These are phyloP conservation scores for Daldinia childiae DNA, from an alignment of 495 filamentous ascomycete species.

Conservation along the genomic window DNA sequence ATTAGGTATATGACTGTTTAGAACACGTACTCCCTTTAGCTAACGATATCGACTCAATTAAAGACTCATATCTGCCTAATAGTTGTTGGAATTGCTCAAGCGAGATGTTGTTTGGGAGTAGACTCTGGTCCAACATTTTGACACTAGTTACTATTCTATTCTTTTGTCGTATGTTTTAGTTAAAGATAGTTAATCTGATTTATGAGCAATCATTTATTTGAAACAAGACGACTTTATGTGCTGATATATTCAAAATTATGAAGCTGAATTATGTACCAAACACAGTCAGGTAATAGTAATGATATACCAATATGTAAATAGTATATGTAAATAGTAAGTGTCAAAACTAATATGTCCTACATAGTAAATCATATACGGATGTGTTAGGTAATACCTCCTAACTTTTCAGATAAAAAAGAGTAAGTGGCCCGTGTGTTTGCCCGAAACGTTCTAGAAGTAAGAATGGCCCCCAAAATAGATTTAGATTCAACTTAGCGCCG, in stretches of 20 bases:
- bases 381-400: background rate
- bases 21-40: constrained; percentile 51
- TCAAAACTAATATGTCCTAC: too few relatives aligned
- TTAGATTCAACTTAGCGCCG: constrained; percentile 16
- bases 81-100: constrained; percentile 45
- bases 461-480: constrained; percentile 11
- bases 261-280: too few relatives aligned
- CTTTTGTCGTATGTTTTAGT: background rate
- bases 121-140: constrained; percentile 23
- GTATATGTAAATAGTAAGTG: background rate
- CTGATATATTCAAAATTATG: background rate
- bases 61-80: constrained; percentile 49
- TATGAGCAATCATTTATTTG: background rate
- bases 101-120: constrained; percentile 49
- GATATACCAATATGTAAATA: background rate
- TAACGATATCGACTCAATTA: constrained; percentile 53
- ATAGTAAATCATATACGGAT: background rate
- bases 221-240: background rate
- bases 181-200: background rate
- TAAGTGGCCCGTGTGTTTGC: background rate
- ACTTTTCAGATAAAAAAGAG: background rate
- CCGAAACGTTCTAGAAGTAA: constrained; percentile 20
- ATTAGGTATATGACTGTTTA: background rate
- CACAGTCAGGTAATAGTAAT: too few relatives aligned
- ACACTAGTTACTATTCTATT: too few relatives aligned